Percentiles rank a stretch among this genome's conserved stretches.
Conservation (phyloP, 306 rosid genomes). For the Urtica urens region DNA sequence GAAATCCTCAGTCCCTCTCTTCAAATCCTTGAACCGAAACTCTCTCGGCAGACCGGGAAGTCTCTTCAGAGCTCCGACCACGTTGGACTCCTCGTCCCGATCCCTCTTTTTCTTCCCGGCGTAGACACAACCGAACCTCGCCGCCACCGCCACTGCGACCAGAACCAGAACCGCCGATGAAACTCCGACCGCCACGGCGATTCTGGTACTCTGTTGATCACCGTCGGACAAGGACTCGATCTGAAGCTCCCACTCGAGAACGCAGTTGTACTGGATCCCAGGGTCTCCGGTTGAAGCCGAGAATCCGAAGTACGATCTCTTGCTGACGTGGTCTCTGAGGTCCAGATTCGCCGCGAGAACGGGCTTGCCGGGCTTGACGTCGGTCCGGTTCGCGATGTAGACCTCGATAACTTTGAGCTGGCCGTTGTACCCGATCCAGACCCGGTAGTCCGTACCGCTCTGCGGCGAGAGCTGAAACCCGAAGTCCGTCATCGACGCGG, state of each 20-base stretch:
- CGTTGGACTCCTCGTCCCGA: conserved; percentile 19
- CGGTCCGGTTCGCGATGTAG: conserved; percentile 19
- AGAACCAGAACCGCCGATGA: conserved; percentile 9
- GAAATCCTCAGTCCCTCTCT: conserved; percentile 34
- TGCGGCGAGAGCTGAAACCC: conserved; percentile 20
- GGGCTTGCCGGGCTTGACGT: conserved; percentile 17
- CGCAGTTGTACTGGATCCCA: conserved; percentile 24
- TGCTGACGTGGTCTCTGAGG: conserved; percentile 15
- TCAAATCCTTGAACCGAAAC: conserved; percentile 32
- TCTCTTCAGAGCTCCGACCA: conserved; percentile 21
- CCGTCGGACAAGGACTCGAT: conserved; percentile 11
- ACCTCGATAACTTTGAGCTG: conserved; percentile 26
- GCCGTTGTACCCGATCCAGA: conserved; percentile 31
- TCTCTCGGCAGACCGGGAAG: conserved; percentile 44
- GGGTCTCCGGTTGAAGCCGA: conserved; percentile 34
- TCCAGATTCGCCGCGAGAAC: conserved; percentile 21
- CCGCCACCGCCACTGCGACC: conserved; percentile 7
- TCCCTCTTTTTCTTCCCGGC: conserved; percentile 16
- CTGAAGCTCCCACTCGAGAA: conserved; percentile 27
- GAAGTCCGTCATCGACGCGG: conserved; percentile 7
- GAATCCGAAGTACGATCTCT: conserved; percentile 32
- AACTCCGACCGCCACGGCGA: conserved; percentile 22
- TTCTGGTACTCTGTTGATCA: conserved; percentile 8
- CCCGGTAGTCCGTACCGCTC: neutral
- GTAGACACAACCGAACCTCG: conserved; percentile 10